Base-by-base conservation (phyloP, 1,284 basidiomycete genomes). In the Pseudozyma sp. region DNA sequence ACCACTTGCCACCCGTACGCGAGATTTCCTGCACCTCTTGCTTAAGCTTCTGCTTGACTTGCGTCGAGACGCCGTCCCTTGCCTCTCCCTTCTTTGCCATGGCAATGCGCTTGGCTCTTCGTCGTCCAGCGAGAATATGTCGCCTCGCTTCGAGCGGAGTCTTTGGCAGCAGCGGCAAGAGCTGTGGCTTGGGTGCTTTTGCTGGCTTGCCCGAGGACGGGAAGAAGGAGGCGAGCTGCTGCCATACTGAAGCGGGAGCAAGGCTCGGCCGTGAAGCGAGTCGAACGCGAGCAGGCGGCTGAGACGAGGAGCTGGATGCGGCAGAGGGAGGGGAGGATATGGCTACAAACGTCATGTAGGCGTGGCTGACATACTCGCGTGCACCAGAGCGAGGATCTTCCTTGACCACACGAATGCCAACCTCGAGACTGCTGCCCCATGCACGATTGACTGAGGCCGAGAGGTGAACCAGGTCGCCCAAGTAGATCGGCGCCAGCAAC, bases 271-370 rank as follows among this genome's bases (percentile, higher is more conserved):
- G 64, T 9, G 67, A 73, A 7, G 73, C 75, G 3, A 85, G 67
- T 10, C 71, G 57, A 13, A 74, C 67, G 7, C 67, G 39, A 3
- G 71, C 52, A 13, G 71, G 71, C 7, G 71, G 71, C 43, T 74
- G 66, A 3, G 51, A 34, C 3, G 49, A 11, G 0, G 60, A 35
- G 29, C 16, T 30, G 0, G 54, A 72, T 35, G 60, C 75, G 50
- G 14, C 46, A 30, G 72, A 4, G 6, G 51, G 29, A 0, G 54
- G 24, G 7, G 45, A 39, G 0, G 62, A 55, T 31, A 74, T 52
- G 31, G 82, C 82, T 49, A 86, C 85, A 56, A 85, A 85, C 10
- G 84, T 85, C 55, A 85, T 75, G 64, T 85, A 85, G 4, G 84
- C 81, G 55, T 85, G 84, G 54, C 81, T 83, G 70, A 83, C 84